Evolutionary conservation across 1,139 yeast genomes (phyloP), one percentile per base, ranked within the genome.

Genomic region (Casaregolazyma suthepensis): DNA sequence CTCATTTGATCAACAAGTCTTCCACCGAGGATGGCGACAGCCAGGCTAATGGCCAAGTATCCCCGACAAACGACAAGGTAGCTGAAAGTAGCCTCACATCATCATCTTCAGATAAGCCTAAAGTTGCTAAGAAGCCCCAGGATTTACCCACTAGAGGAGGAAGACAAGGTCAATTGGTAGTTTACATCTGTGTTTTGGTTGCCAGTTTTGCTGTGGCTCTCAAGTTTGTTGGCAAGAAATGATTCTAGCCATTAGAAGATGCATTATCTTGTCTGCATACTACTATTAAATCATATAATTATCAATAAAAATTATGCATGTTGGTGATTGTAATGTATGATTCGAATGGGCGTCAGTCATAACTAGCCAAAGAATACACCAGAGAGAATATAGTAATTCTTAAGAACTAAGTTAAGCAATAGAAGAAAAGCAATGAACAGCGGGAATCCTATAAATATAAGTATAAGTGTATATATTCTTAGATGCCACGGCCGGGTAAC

Each of bases 1-100:
- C 93, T 0, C 94, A 88, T 19, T 64, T 83, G 53, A 22, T 47
- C 38, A 46, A 43, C 15, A 43, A 20, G n/a, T 17, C 26, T 19
- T 9, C 31, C 12, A 26, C 31, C 10, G 7, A 22, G 7, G 4
- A 5, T 22, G 31, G 2, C 2, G 31, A 26, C 10, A 12, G 6
- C 6, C 31, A 26, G 10, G 31, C 31, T 9, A 26, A 26, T 35
- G 40, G n/a, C n/a, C 38, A 31, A 10, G n/a, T 10, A 31, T 31
- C 38, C n/a, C 7, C 26, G 26, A 22, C 26, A 22, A 22, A 31
- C 38, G 38, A 13, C 17, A 9, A 35, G 5, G 15, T 15, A n/a
- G 5, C 15, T 35, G 17, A 15, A 35, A 35, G 5, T 13, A 35
- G 17, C 15, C 3, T 45, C n/a, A 15, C 42, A n/a, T 13, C 31